These are phyloP conservation scores for Erysimum cheiranthoides DNA, from an alignment of 345 rosid species.

Conservation along the genomic window DNA sequence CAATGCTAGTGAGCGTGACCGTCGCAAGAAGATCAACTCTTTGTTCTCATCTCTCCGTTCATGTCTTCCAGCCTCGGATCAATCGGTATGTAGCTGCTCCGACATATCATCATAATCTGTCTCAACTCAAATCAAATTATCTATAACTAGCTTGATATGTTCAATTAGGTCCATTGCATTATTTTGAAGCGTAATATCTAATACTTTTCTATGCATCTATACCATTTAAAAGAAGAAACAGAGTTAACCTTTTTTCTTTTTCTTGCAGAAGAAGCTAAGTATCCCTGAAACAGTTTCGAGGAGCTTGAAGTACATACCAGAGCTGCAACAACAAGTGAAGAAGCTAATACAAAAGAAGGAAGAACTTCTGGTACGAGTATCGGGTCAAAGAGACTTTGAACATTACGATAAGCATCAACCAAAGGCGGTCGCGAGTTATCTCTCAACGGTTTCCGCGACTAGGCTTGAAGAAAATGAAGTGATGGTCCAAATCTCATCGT, in stretches of 20 bases:
- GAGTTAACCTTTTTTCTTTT: neutral
- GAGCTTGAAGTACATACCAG: slow-evolving; percentile 61
- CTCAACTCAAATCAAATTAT: neutral
- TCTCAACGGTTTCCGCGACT: slow-evolving; percentile 49
- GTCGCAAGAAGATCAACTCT: slow-evolving; percentile 63
- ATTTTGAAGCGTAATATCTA: neutral
- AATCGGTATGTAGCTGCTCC: slow-evolving; percentile 48
- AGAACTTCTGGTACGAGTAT: slow-evolving; percentile 48
- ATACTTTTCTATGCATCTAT: neutral
- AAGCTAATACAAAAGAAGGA: slow-evolving; percentile 49
- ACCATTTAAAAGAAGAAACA: neutral
- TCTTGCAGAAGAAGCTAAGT: slow-evolving; percentile 58
- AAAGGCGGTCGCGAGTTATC: slow-evolving; percentile 27
- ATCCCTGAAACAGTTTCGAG: slow-evolving; percentile 55
- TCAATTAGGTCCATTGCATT: neutral
- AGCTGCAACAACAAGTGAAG: slow-evolving; percentile 53
- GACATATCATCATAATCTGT: neutral
- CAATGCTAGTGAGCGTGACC: slow-evolving; percentile 75
- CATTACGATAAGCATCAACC: slow-evolving; percentile 25
- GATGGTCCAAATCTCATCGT: slow-evolving; percentile 52
- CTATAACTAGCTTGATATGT: neutral
- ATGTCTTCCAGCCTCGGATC: slow-evolving; percentile 60
- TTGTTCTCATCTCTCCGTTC: slow-evolving; percentile 70
- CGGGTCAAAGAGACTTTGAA: slow-evolving; percentile 36
- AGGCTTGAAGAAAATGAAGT: slow-evolving; percentile 54